Evolutionary conservation across 352 stramenopile genomes (phyloP).

Genomic region (Globisporangium polare): DNA sequence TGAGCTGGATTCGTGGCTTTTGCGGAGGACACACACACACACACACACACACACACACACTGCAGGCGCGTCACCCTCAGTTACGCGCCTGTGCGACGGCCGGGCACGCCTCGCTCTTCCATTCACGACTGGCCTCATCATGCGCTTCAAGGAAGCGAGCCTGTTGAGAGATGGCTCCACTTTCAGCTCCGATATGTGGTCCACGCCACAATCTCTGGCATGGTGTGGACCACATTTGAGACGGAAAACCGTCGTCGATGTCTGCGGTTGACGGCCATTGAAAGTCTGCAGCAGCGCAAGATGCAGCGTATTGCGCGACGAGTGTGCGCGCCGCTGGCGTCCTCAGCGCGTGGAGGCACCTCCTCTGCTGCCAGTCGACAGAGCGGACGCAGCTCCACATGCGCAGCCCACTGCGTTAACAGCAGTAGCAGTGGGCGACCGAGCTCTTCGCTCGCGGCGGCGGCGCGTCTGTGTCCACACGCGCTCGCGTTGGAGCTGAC

Average conservation of each 20-base stretch:
- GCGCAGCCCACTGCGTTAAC: neutral
- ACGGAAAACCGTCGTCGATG: neutral
- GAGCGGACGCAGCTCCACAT: neutral
- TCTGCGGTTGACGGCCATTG: slow-evolving; percentile 4
- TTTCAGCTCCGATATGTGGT: neutral
- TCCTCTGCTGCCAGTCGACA: neutral
- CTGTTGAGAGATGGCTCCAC: neutral
- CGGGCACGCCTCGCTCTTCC: too few relatives aligned
- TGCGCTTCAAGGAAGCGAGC: neutral
- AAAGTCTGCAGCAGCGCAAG: neutral
- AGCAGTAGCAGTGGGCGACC: neutral
- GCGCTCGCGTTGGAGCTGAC: neutral
- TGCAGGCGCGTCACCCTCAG: too few relatives aligned
- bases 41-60: too few relatives aligned
- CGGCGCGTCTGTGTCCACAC: neutral
- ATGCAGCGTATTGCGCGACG: slow-evolving; percentile 1
- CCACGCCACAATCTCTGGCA: too few relatives aligned
- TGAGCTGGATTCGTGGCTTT: too few relatives aligned
- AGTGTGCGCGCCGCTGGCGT: neutral
- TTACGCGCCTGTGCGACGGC: too few relatives aligned
- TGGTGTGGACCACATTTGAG: neutral
- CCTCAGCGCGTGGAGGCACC: neutral
- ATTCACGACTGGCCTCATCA: too few relatives aligned
- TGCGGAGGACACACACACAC: too few relatives aligned
- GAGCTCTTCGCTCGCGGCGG: neutral